A percentile compares a stretch with the other conserved stretches of the same genome.
Conservation (phyloP, 345 rosid species). For the Reutealis trisperma region DNA sequence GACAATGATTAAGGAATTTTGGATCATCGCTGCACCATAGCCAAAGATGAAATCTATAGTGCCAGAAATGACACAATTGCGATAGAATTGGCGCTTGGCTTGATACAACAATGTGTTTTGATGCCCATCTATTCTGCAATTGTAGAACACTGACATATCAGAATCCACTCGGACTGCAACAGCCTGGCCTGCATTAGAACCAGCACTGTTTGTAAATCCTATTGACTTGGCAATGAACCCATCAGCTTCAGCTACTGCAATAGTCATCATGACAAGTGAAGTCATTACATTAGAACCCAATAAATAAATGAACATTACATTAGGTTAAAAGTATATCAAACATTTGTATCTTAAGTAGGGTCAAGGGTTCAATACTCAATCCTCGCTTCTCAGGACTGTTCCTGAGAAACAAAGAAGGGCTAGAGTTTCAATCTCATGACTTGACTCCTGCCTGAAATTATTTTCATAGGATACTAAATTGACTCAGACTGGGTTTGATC, state of each 20-base stretch:
- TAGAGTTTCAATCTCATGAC: too few species aligned
- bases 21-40: slow-evolving; percentile 52
- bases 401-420: too few species aligned
- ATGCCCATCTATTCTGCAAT: slow-evolving; percentile 67
- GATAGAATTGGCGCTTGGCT: slow-evolving; percentile 63
- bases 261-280: too few species aligned
- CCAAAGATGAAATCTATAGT: slow-evolving; percentile 86
- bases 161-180: slow-evolving; percentile 65
- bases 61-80: slow-evolving; percentile 65
- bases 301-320: too few species aligned
- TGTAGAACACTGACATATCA: slow-evolving; percentile 51
- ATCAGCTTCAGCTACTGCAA: slow-evolving; percentile 50
- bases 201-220: slow-evolving; percentile 77
- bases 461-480: too few species aligned
- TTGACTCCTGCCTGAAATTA: too few species aligned
- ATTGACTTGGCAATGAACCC: slow-evolving; percentile 67
- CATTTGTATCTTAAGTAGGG: too few species aligned
- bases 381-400: too few species aligned
- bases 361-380: too few species aligned
- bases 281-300: too few species aligned
- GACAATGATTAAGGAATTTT: slow-evolving; percentile 63
- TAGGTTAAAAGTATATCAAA: too few species aligned
- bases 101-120: slow-evolving; percentile 71
- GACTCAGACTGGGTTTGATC: too few species aligned
- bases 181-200: slow-evolving; percentile 63